Percentiles rank a stretch among this genome's conserved stretches.
phyloP scores from a whole-genome alignment of 2,329 filamentous ascomycete species.

The Cordyceps farinosa region DNA sequence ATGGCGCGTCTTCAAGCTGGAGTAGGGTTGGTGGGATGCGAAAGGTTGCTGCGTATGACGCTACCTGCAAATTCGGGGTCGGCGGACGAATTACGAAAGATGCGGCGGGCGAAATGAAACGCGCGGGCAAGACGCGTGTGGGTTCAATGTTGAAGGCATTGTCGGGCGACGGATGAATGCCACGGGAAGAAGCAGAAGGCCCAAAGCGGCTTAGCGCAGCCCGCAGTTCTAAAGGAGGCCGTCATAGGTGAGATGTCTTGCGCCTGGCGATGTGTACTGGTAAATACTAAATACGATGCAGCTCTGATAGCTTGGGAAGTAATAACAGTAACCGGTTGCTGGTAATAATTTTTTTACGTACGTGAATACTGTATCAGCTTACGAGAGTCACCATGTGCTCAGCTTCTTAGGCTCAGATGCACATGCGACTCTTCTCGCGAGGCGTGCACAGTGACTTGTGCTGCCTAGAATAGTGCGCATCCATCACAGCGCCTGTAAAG shows the following conservation, averaged over 20 bases:
- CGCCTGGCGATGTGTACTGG: neutral
- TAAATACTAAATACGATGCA: neutral
- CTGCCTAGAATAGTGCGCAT: neutral
- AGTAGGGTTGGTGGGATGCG: neutral
- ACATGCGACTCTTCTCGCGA: neutral
- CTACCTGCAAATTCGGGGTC: too few species aligned
- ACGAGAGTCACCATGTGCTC: neutral
- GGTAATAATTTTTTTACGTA: neutral
- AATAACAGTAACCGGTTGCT: neutral
- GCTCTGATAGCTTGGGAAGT: neutral
- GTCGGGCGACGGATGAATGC: neutral
- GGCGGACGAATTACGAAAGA: neutral
- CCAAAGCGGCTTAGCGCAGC: slow-evolving; percentile 9
- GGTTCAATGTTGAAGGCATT: slow-evolving; percentile 13
- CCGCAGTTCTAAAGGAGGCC: neutral
- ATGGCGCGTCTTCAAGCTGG: neutral
- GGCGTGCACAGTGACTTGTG: slow-evolving; percentile 1
- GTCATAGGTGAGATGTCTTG: neutral
- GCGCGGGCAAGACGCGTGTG: slow-evolving; percentile 11
- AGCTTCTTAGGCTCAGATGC: neutral
- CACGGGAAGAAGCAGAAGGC: neutral
- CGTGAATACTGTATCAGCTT: neutral
- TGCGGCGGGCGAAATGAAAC: neutral
- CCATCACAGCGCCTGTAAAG: neutral
- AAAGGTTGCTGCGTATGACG: neutral